Base-by-base conservation (phyloP, 352 stramenopile species). In the Phytophthora fragariaefolia region DNA sequence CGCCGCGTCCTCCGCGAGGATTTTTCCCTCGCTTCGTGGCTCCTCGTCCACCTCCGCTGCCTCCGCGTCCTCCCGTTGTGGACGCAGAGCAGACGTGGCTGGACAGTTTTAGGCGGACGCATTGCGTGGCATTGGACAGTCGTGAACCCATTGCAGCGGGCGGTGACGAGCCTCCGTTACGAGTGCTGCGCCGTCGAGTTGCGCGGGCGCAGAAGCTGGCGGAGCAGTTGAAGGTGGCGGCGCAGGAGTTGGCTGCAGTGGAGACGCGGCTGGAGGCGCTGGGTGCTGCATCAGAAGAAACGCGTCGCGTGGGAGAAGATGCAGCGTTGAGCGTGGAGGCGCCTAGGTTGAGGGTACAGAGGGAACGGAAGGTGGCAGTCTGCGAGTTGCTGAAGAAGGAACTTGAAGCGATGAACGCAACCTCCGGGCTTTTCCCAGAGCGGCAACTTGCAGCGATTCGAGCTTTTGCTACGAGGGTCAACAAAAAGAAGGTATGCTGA, bases 401-500 rank as follows among this genome's bases (percentile, higher is more conserved):
- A n/a, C 30, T 79, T 6, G 63, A 74, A 30, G 58, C 8, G 23
- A 64, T 65, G 54, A 62, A 70, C n/a, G 64, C 38, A 2, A n/a
- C 32, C n/a, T 69, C 58, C 20, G 63, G 67, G 9, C 30, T 74
- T 10, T 64, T 79, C 4, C 26, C 71, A 1, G 48, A 32, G 26
- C 36, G 68, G 15, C 43, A 76, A 27, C 22, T 74, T 5, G 40
- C 30, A 27, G 45, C 64, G 34, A 63, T 76, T 17, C 59, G 64
- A 26, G 36, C 32, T 0, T 79, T 74, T 69, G 58, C 71, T 24
- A 23, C 27, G 9, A 48, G 59, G 13, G 58, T 79, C 15, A 54
- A 73, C 15, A 76, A 71, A 55, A 79, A 79, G 46, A 76, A 79
- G 67, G 71, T 76, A 8, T 2, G 27, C n/a, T n/a, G n/a, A n/a